Conservation (phyloP, 2,329 filamentous ascomycete species). For the Neurospora sp. region DNA sequence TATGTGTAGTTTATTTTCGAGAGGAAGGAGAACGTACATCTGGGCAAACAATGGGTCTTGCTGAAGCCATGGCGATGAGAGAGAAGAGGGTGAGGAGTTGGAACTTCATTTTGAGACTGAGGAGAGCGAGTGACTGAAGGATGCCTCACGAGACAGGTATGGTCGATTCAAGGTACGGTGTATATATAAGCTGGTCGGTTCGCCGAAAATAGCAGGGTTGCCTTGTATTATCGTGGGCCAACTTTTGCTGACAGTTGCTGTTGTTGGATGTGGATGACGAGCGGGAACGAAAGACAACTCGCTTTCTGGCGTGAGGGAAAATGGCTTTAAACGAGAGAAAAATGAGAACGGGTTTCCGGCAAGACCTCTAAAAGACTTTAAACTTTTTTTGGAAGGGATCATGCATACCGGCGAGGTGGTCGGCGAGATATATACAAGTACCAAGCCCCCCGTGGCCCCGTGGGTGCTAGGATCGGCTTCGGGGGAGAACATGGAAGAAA, state of each 20-base stretch:
- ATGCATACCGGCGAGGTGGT: not conserved
- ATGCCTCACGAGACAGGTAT: not conserved
- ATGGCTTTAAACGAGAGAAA: not conserved
- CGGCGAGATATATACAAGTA: not conserved
- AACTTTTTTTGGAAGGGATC: not conserved
- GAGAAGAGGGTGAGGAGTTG: slow-evolving; percentile 17
- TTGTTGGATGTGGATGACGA: not conserved
- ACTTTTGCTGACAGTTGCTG: not conserved
- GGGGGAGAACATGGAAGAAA: not conserved
- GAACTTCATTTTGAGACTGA: slow-evolving; percentile 14
- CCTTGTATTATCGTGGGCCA: not conserved
- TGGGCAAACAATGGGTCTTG: slow-evolving; percentile 29
- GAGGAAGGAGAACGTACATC: slow-evolving; percentile 20
- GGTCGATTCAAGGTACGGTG: not conserved
- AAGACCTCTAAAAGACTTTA: not conserved
- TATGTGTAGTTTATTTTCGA: not conserved
- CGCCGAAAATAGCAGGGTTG: not conserved
- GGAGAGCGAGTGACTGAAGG: not conserved
- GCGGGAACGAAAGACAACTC: not conserved
- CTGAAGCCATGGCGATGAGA: slow-evolving; percentile 18
- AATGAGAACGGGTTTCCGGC: not conserved
- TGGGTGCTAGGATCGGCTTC: not conserved
- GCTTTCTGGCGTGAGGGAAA: not conserved
- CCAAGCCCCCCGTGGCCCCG: not conserved
- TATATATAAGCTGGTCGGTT: not conserved